phyloP scores from a whole-genome alignment of 768 basidiomycete species.

The Mycena pura region DNA sequence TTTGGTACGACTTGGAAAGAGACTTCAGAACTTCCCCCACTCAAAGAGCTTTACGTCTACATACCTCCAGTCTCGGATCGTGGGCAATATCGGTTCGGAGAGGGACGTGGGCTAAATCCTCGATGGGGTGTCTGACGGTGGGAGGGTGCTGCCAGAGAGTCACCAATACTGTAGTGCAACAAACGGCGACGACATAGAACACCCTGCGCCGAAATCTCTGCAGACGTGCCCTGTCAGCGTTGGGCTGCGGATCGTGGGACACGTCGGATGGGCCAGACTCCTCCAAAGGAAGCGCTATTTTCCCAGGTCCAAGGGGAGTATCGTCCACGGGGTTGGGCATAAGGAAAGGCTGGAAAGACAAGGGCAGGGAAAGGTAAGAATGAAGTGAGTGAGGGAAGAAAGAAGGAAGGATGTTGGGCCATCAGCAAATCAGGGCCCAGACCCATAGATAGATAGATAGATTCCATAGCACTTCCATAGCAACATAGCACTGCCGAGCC shows the following conservation, averaged over 20 bases:
- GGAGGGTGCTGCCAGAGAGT: neutral
- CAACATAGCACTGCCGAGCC: too few relatives aligned
- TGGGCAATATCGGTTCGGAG: neutral
- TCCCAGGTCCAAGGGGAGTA: neutral
- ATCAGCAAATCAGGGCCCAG: too few relatives aligned
- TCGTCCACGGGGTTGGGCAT: constrained; percentile 18
- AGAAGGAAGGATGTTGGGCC: too few relatives aligned
- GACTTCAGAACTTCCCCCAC: neutral
- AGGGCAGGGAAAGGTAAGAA: too few relatives aligned
- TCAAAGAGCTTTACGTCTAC: neutral
- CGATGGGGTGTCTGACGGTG: neutral
- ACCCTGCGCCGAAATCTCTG: constrained; percentile 3
- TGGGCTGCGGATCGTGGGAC: neutral
- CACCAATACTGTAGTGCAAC: neutral
- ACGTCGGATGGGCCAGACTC: constrained; percentile 5
- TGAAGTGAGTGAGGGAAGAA: too few relatives aligned
- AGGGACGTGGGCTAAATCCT: neutral
- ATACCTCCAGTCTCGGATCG: constrained; percentile 13
- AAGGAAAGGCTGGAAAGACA: too few relatives aligned
- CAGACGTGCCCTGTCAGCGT: neutral
- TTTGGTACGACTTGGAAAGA: constrained; percentile 9
- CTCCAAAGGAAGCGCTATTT: constrained; percentile 8
- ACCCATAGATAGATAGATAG: too few relatives aligned
- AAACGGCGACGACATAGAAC: neutral
- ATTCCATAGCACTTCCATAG: too few relatives aligned